Percentiles rank a stretch among this genome's conserved stretches.
Evolutionary conservation across 352 stramenopile genomes (phyloP).

Genomic region (Globisporangium emineosum): DNA sequence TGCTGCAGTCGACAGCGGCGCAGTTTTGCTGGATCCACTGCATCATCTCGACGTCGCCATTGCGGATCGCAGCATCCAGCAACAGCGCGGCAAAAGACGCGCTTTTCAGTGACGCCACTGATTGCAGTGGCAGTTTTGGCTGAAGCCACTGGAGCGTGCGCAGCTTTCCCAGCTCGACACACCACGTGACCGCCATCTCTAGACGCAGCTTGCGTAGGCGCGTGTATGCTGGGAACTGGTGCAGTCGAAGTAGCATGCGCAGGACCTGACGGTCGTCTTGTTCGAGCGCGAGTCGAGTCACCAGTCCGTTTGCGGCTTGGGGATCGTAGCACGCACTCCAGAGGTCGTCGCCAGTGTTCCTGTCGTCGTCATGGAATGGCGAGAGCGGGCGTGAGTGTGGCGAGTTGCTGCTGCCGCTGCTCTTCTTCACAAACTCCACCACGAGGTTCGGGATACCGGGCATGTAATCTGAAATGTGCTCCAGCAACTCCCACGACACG

Average conservation of each 20-base stretch:
- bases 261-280: neutral
- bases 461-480: constrained; percentile 7
- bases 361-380: neutral
- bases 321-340: constrained; percentile 9
- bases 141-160: neutral
- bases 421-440: constrained; percentile 3
- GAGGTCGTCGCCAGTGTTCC: neutral
- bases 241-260: constrained; percentile 7
- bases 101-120: neutral
- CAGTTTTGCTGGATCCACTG: constrained; percentile 5
- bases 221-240: constrained; percentile 4
- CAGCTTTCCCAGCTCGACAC: constrained; percentile 3
- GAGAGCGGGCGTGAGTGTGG: neutral
- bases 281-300: constrained; percentile 3
- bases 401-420: neutral
- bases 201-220: neutral
- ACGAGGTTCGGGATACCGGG: constrained; percentile 2
- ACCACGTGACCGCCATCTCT: constrained; percentile 2
- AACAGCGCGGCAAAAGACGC: neutral
- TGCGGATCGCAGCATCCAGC: neutral
- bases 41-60: constrained; percentile 8
- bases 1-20: neutral
- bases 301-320: neutral
- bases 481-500: neutral
- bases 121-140: neutral